Evolutionary conservation across 2,329 filamentous ascomycete genomes (phyloP), one percentile per base, ranked within the genome.

Genomic region (Chrysoporthe puriensis): DNA sequence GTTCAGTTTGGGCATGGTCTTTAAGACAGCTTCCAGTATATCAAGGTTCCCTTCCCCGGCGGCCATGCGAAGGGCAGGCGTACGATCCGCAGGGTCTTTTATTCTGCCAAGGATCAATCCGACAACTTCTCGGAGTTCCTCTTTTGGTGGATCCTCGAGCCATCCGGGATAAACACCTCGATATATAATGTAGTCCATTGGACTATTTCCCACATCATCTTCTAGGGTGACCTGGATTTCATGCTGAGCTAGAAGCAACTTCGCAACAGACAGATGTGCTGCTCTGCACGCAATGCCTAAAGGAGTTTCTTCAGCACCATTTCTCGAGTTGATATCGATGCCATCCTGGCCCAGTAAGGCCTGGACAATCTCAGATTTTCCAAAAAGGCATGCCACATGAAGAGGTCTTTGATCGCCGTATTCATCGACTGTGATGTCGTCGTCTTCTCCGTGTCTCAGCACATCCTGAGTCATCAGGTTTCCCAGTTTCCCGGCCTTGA

Each of bases 251-350:
- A 63, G 61, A 40, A 63, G 61, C 48, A 32, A 63, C 18, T 52
- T 40, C 7, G 61, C 61, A 50, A 63, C 21, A 5, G 7, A 11
- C 40, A 63, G 48, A 44, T 63, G 61, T 63, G 36, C 61, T 40
- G 61, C 61, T 26, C 61, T 63, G 21, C 61, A 63, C 26, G 48
- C 48, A 21, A 63, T 56, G 8, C 48, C 48, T 11, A 63, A 32
- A 16, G 61, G 61, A 21, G 46, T 52, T 32, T 63, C 61, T 18
- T 40, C 32, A 5, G 48, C 18, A 8, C 34, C 46, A 16, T 63
- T 63, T 26, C 4, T 63, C n/a, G 61, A 63, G 46, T 63, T 63
- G 48, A 63, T 42, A 40, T 63, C 61, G 11, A 63, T 40, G 16
- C 21, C 11, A 42, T 36, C 2, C 48, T 46, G 44, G 16, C 18